Base-by-base conservation (phyloP, 257 asterid species). In the Asclepias syriaca region DNA sequence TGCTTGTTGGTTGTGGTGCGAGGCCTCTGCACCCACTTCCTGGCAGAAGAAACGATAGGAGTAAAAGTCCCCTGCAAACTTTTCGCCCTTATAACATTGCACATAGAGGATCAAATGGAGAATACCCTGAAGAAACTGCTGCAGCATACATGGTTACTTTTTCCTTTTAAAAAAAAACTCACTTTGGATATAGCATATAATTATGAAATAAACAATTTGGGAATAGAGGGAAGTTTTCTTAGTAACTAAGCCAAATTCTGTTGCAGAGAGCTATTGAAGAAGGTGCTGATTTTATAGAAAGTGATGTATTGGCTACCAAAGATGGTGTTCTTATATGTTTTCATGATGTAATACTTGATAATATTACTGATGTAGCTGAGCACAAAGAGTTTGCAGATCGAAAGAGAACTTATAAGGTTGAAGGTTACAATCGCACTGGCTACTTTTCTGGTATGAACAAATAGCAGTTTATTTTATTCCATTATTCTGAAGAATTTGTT, bases 61-160 rank as follows among this genome's bases (percentile, higher is more conserved):
- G 83, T 64, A 85, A 81, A 77, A 88, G 74, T 66, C 94, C 97
- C 13, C 77, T 95, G 57, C 99, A 95, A 72, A 87, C 96, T 8
- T 90, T 90, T 77, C 97, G 99, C 65, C 86, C 99, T 1, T 92
- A 80, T 76, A 95, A 95, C 88, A 73, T 95, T 65, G 99, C 99
- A 14, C 99, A 92, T 77, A 94, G 99, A 80, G 99, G 99, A 74
- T 87, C 98, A 15, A 90, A 90, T 84, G 99, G 98, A 75, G 99
- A 95, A 85, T 69, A 92, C 74, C 99, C 99, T 68, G 99, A 95
- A 82, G 99, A 90, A 84, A 88, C 99, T 40, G 77, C 91, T 58
- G 87, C 87, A 58, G 96, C 96, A 65, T 95, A 95, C 81, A 81
- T 81, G 94, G 99, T 92, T 86, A 34, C 18, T 57, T 40, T 34